phyloP scores from a whole-genome alignment of 2,329 filamentous ascomycete genomes.

The Pestalotiopsis sp. region DNA sequence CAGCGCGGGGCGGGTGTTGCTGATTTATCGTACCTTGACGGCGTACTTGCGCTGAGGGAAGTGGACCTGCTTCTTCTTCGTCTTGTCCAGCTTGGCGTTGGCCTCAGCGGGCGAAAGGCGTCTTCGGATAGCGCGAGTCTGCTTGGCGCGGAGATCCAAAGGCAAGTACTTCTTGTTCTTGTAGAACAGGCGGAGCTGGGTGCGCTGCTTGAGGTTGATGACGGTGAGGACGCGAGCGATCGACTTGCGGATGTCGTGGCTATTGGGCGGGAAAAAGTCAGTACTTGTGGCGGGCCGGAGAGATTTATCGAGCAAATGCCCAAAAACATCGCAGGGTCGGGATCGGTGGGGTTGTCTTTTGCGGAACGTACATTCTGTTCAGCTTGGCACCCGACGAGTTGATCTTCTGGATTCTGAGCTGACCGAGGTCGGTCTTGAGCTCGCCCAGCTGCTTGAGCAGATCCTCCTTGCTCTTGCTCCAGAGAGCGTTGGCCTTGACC shows the following conservation, averaged over 20 bases:
- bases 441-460: conserved; percentile 92
- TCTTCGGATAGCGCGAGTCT: conserved; percentile 97
- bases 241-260: conserved; percentile 98
- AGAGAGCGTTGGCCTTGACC: conserved; percentile 96
- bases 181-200: conserved; percentile 98
- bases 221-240: conserved; percentile 98
- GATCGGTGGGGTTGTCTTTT: not conserved
- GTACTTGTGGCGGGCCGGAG: conserved; percentile 16
- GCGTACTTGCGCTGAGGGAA: conserved; percentile 99
- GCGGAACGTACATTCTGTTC: conserved; percentile 82
- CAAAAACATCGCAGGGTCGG: not conserved
- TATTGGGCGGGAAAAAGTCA: conserved; percentile 38
- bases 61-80: conserved; percentile 92
- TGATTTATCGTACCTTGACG: conserved; percentile 76
- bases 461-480: conserved; percentile 99
- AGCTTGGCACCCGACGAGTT: conserved; percentile 93
- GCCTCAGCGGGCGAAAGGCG: conserved; percentile 91
- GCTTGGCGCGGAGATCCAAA: conserved; percentile 97
- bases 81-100: conserved; percentile 82
- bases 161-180: conserved; percentile 99
- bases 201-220: conserved; percentile 99
- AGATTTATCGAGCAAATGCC: conserved; percentile 8
- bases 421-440: conserved; percentile 93
- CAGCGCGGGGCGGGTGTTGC: not conserved
- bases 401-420: conserved; percentile 98